A percentile compares a stretch with the other conserved stretches of the same genome.
Evolutionary conservation across 2,329 filamentous ascomycete species (phyloP).

Genomic region (Aspergillus tanneri): DNA sequence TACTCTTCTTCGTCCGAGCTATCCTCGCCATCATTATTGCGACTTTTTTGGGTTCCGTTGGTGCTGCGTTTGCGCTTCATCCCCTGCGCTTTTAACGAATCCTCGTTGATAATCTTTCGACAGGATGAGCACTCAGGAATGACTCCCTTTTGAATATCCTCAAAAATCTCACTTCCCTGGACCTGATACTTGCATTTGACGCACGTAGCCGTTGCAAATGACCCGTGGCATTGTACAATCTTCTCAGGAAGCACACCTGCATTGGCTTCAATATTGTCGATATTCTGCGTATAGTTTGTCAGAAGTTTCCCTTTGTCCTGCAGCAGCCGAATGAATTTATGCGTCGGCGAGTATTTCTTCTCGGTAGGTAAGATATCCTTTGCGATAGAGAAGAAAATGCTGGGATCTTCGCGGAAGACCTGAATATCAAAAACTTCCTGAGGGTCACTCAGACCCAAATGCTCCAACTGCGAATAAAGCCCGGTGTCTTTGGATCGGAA

Average conservation of each 20-base stretch:
- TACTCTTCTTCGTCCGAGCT: slow-evolving; percentile 61
- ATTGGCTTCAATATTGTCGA: slow-evolving; percentile 89
- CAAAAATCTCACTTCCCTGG: slow-evolving; percentile 73
- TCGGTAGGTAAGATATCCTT: slow-evolving; percentile 83
- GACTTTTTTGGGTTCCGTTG: slow-evolving; percentile 50
- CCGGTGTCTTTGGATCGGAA: slow-evolving; percentile 92
- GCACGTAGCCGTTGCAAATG: slow-evolving; percentile 89
- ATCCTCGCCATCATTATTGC: slow-evolving; percentile 56
- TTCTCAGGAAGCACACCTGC: slow-evolving; percentile 80
- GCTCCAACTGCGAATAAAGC: slow-evolving; percentile 80
- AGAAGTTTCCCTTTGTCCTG: slow-evolving; percentile 85
- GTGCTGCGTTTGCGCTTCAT: slow-evolving; percentile 55
- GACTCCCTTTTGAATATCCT: slow-evolving; percentile 70
- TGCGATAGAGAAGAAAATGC: slow-evolving; percentile 86
- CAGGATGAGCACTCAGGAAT: slow-evolving; percentile 79
- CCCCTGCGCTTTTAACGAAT: slow-evolving; percentile 45
- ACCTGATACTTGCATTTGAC: slow-evolving; percentile 75
- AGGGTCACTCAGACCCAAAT: slow-evolving; percentile 76
- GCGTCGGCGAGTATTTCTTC: slow-evolving; percentile 82
- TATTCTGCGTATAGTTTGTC: slow-evolving; percentile 98
- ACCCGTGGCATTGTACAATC: slow-evolving; percentile 93
- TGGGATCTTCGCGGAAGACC: slow-evolving; percentile 81
- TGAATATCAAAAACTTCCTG: slow-evolving; percentile 94
- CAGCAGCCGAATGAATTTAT: slow-evolving; percentile 87
- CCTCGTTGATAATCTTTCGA: slow-evolving; percentile 51